Evolutionary conservation across 441 rosid species (phyloP), one percentile per base, ranked within the genome.

Genomic region (Bruguiera hainesii): DNA sequence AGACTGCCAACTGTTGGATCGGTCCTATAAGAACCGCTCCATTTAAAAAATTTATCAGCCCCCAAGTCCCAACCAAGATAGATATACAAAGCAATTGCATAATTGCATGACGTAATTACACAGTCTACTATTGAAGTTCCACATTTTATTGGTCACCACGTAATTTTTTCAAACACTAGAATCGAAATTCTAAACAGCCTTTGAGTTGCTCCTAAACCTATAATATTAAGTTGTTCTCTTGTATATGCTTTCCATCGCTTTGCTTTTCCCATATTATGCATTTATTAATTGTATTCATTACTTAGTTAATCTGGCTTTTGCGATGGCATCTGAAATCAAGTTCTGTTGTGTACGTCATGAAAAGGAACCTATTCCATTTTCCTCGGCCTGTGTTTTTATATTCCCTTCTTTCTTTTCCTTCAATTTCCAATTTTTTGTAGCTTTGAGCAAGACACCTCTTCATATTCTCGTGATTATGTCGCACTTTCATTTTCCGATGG

Each of bases 401-500:
- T 15, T 5, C 15, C 39, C 31, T 46, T 60, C 4, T 39, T 59
- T 48, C 5, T 25, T 31, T 60, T 39, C 29, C 5, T 29, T 31
- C 46, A 37, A 10, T 10, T 37, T 37, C 15, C 46, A 10, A 0
- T 37, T 37, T 35, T 37, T 11, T 37, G 42, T 37, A 37, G 1
- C 13, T 37, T 35, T 37, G 42, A 10, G 46, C 15, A 37, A 1
- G 15, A 0, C 46, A 37, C 13, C 46, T 37, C 10, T 37, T 9
- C 10, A 10, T 37, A 37, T 37, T 58, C 70, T 65, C 56, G 69
- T 65, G 73, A 61, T 66, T 63, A 75, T 71, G 73, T 33, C 61
- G 20, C 46, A 20, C 68, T 72, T 63, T 67, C 73, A 73, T 65
- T 60, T 76, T 65, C 69, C 63, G 52, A 61, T 46, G 46, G 56